Conservation (phyloP, 768 basidiomycete species). For the Ephemerocybe angulata region DNA sequence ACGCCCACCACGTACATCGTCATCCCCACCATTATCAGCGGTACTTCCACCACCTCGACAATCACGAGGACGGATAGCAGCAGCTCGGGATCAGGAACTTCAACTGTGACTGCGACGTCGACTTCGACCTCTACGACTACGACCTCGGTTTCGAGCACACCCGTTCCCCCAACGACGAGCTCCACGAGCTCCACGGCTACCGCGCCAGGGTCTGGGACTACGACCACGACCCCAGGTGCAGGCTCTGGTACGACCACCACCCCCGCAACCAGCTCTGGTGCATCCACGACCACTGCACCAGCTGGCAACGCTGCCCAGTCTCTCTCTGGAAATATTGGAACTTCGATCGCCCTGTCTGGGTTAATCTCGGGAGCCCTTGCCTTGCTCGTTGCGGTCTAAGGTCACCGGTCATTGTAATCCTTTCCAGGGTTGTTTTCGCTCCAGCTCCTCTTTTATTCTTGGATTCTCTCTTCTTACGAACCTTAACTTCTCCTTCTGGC, state of each 20-base stretch:
- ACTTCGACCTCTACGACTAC: not conserved
- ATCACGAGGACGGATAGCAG: not conserved
- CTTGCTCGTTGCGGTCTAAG: not conserved
- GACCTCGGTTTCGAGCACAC: not conserved
- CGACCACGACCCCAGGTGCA: not conserved
- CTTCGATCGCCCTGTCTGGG: not conserved
- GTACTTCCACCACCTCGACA: not conserved
- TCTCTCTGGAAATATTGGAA: not conserved
- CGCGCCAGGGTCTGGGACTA: too few relatives aligned
- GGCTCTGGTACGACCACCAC: not conserved
- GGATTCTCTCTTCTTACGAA: not conserved
- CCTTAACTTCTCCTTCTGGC: too few relatives aligned
- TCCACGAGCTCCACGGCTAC: too few relatives aligned
- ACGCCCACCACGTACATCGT: not conserved
- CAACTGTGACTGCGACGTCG: not conserved
- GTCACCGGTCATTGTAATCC: not conserved
- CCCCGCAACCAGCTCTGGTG: not conserved
- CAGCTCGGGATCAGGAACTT: not conserved
- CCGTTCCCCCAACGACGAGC: too few relatives aligned
- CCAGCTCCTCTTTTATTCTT: not conserved
- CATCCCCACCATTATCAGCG: not conserved
- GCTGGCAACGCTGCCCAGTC: not conserved
- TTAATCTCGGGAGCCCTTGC: not conserved
- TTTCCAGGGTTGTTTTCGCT: not conserved
- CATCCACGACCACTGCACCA: not conserved